Conservation (phyloP, 306 rosid species). For the Acacia crassicarpa region DNA sequence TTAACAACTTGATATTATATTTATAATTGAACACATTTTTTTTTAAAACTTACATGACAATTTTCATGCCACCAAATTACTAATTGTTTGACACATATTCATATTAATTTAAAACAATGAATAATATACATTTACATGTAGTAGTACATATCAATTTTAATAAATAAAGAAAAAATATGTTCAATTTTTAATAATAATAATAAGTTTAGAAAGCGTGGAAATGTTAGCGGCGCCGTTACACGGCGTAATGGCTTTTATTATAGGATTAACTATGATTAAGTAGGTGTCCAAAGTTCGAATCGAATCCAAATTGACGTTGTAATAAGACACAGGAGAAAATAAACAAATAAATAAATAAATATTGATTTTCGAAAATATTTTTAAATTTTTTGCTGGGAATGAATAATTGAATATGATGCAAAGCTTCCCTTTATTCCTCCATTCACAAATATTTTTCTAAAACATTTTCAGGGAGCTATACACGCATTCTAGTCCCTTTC, state of each 20-base stretch:
- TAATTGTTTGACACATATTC: too few relatives aligned
- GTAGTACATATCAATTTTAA: too few relatives aligned
- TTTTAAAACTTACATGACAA: too few relatives aligned
- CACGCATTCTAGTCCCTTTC: slow-evolving; percentile 44
- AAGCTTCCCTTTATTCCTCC: not conserved
- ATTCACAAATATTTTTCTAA: not conserved
- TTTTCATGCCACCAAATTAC: too few relatives aligned
- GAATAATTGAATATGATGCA: not conserved
- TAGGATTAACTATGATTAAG: slow-evolving; percentile 15
- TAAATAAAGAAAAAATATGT: too few relatives aligned
- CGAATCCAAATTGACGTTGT: slow-evolving; percentile 2
- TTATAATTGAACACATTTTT: too few relatives aligned
- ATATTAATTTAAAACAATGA: too few relatives aligned
- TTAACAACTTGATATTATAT: too few relatives aligned
- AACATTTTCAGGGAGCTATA: not conserved
- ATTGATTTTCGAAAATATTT: not conserved
- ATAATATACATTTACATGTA: too few relatives aligned
- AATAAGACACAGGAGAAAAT: not conserved
- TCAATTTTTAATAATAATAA: too few relatives aligned
- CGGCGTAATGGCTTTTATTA: slow-evolving; percentile 30
- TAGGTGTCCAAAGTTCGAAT: slow-evolving; percentile 23
- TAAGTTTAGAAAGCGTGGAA: not conserved
- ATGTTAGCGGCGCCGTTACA: slow-evolving; percentile 30
- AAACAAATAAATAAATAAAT: not conserved
- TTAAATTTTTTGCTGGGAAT: not conserved